Conservation (phyloP, 352 stramenopile genomes). For the Pythium phragmiticola region DNA sequence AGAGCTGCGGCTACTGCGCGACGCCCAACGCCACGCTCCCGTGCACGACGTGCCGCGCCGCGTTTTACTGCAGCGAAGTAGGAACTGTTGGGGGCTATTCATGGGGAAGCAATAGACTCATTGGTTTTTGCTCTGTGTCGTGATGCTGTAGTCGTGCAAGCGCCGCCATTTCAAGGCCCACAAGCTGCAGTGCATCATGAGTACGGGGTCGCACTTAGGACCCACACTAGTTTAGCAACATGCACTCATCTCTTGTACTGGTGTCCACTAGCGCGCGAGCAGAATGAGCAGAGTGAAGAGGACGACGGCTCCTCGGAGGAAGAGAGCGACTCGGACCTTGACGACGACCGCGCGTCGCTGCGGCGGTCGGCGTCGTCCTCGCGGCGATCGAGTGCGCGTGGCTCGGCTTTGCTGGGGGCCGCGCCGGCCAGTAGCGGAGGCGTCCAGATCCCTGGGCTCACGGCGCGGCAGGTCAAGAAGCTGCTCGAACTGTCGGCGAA, state of each 20-base stretch:
- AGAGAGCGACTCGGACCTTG: constrained; percentile 72
- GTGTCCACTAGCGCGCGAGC: constrained; percentile 40
- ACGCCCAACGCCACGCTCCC: constrained; percentile 47
- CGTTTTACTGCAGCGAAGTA: constrained; percentile 76
- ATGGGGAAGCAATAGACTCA: neutral
- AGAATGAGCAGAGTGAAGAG: constrained; percentile 57
- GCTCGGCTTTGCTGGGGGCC: constrained; percentile 19
- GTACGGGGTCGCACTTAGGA: constrained; percentile 18
- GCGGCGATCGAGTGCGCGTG: constrained; percentile 17
- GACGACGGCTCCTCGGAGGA: constrained; percentile 58
- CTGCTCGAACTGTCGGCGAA: constrained; percentile 65
- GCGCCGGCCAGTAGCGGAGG: neutral
- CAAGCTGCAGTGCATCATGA: constrained; percentile 64
- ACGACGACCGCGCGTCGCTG: constrained; percentile 39
- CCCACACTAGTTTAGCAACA: neutral
- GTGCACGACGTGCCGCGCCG: constrained; percentile 69
- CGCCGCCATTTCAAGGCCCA: constrained; percentile 68
- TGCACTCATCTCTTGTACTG: neutral
- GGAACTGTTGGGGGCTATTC: neutral
- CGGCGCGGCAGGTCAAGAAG: constrained; percentile 60
- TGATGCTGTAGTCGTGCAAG: constrained; percentile 51
- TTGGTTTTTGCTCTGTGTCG: neutral
- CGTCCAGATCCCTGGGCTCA: constrained; percentile 56
- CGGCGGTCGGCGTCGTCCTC: constrained; percentile 12
- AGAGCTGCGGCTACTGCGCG: constrained; percentile 78